Conservation (phyloP, 768 basidiomycete genomes). For the Russula abietina region DNA sequence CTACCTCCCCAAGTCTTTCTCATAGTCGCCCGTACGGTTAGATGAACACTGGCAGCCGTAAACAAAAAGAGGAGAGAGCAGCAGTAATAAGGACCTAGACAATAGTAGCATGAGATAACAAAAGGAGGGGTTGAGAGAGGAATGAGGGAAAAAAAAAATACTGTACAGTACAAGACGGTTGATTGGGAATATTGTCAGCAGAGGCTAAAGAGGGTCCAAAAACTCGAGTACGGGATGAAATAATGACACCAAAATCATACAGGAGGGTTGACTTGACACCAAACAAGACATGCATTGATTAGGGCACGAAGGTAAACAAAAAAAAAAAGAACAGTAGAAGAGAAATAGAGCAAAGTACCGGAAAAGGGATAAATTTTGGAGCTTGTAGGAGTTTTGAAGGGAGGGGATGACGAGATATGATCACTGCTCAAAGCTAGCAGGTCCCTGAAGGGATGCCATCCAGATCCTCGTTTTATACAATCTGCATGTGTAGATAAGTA, state of each 20-base stretch:
- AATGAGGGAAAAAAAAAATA: not conserved
- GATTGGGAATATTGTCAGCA: slow-evolving; percentile 14
- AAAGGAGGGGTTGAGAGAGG: not conserved
- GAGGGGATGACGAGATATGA: too few species aligned
- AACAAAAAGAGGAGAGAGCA: not conserved
- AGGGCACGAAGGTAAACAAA: slow-evolving; percentile 1
- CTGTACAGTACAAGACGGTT: slow-evolving; percentile 17
- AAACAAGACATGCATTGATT: slow-evolving; percentile 14
- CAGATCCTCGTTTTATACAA: slow-evolving; percentile 93
- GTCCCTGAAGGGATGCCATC: slow-evolving; percentile 79
- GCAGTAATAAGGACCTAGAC: not conserved
- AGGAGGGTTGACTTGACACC: slow-evolving; percentile 5
- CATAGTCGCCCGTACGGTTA: slow-evolving; percentile 4
- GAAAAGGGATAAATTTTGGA: not conserved
- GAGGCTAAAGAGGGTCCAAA: slow-evolving; percentile 7
- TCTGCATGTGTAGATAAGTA: slow-evolving; percentile 34
- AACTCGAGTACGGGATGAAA: not conserved
- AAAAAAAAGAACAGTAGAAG: not conserved
- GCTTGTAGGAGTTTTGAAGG: not conserved
- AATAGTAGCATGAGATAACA: not conserved
- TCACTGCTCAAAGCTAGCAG: slow-evolving; percentile 40
- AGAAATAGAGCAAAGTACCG: slow-evolving; percentile 3
- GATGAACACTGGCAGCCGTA: not conserved
- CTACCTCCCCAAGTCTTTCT: not conserved
- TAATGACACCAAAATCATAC: slow-evolving; percentile 16